phyloP scores from a whole-genome alignment of 805 yeast genomes.

The Babjeviella inositovora region DNA sequence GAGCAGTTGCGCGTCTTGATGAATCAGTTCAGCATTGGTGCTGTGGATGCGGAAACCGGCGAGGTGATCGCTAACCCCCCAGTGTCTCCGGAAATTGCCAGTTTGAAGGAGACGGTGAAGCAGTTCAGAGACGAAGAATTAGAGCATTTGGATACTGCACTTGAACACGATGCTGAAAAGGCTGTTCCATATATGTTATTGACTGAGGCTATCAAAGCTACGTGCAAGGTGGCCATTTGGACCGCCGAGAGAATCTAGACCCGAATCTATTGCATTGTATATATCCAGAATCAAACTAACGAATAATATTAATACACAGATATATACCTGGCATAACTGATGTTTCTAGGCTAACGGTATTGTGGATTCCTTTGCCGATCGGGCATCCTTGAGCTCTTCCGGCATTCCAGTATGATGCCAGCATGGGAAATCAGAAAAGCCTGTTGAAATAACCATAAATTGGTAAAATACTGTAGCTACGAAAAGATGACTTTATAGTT shows the following conservation, averaged over 20 bases:
- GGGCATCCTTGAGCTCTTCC: too few relatives aligned
- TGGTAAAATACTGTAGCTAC: too few relatives aligned
- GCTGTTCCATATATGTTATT: conserved; percentile 86
- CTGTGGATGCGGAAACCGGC: conserved; percentile 10
- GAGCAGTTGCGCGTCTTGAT: conserved; percentile 68
- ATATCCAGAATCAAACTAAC: too few relatives aligned
- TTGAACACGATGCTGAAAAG: conserved; percentile 78
- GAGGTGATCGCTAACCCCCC: conserved; percentile 7
- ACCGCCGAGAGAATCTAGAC: conserved; percentile 78
- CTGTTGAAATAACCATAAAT: too few relatives aligned
- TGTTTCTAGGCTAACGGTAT: too few relatives aligned
- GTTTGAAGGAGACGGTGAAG: conserved; percentile 46
- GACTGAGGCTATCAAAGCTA: conserved; percentile 72
- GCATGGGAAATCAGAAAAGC: too few relatives aligned
- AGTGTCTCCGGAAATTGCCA: conserved; percentile 35
- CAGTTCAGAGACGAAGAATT: conserved; percentile 86
- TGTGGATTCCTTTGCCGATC: too few relatives aligned
- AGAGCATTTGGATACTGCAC: conserved; percentile 90
- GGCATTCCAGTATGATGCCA: too few relatives aligned
- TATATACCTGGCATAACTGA: too few relatives aligned
- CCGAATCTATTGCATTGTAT: too few relatives aligned
- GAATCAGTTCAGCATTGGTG: conserved; percentile 40
- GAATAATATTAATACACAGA: too few relatives aligned
- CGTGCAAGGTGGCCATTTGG: conserved; percentile 83
- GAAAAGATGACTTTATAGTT: too few relatives aligned